A percentile compares a stretch with the other conserved stretches of the same genome.
phyloP scores from a whole-genome alignment of 768 basidiomycete genomes.

The Mycena rosella region DNA sequence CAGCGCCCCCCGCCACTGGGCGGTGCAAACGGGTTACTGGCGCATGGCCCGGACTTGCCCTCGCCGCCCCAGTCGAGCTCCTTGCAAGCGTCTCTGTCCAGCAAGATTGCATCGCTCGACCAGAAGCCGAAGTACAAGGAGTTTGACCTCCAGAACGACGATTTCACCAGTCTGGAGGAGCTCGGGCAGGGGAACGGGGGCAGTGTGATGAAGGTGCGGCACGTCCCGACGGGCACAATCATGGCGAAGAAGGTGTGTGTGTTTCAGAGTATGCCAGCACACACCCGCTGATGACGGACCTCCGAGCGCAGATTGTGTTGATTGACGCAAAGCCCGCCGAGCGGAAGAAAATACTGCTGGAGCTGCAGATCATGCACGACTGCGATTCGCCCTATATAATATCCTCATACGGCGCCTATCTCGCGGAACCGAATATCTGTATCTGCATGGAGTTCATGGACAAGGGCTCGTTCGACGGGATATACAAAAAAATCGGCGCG shows the following conservation, averaged over 20 bases:
- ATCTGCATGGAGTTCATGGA: constrained; percentile 99
- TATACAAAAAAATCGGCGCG: constrained; percentile 96
- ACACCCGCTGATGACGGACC: constrained; percentile 18
- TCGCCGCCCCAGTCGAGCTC: constrained; percentile 64
- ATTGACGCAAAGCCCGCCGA: constrained; percentile 98
- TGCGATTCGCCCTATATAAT: constrained; percentile 95
- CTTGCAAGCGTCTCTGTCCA: constrained; percentile 85
- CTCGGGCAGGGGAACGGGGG: constrained; percentile 97
- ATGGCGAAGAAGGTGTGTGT: constrained; percentile 97
- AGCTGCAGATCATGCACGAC: constrained; percentile 99
- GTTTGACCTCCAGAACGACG: constrained; percentile 80
- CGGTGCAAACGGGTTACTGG: constrained; percentile 42
- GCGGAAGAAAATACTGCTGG: constrained; percentile 96
- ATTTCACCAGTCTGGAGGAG: constrained; percentile 90
- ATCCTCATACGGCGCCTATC: constrained; percentile 96
- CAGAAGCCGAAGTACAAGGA: constrained; percentile 85
- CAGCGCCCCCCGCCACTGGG: constrained; percentile 80
- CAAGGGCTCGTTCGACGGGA: constrained; percentile 92
- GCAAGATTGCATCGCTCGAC: constrained; percentile 87
- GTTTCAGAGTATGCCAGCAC: constrained; percentile 18
- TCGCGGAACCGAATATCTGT: constrained; percentile 98
- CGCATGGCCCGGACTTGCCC: constrained; percentile 51
- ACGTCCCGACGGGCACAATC: constrained; percentile 88
- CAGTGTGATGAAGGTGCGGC: constrained; percentile 96
- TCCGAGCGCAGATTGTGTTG: constrained; percentile 78